A percentile compares a stretch with the other conserved stretches of the same genome.
phyloP scores from a whole-genome alignment of 2,329 filamentous ascomycete species.

The Talaromyces sp. region DNA sequence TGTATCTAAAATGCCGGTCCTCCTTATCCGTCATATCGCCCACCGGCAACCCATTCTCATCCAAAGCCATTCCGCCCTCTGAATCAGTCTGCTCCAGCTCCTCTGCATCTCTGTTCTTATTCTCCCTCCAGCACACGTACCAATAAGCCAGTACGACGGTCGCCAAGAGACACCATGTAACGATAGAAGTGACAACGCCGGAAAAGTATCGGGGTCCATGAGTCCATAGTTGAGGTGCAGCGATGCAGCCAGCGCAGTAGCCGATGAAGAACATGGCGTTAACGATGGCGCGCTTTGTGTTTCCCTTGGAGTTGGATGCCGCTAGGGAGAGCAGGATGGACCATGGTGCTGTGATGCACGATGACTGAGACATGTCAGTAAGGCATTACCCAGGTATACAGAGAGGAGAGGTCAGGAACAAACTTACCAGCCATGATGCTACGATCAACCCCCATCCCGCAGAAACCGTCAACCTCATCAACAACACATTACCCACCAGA shows the following conservation, averaged over 20 bases:
- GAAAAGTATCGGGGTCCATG: conserved; percentile 43
- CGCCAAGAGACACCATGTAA: conserved; percentile 44
- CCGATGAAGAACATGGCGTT: conserved; percentile 52
- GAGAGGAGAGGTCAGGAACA: not conserved
- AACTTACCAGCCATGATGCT: conserved; percentile 44
- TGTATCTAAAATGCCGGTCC: conserved; percentile 12
- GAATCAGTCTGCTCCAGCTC: not conserved
- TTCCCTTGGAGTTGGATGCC: conserved; percentile 52
- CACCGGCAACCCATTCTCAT: not conserved
- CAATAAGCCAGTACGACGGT: conserved; percentile 34
- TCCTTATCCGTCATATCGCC: conserved; percentile 16
- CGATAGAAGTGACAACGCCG: conserved; percentile 47
- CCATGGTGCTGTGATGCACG: conserved; percentile 1
- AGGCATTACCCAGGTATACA: not conserved
- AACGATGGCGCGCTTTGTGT: conserved; percentile 49
- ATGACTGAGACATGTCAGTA: not conserved
- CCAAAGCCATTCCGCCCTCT: not conserved
- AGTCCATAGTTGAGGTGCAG: conserved; percentile 49
- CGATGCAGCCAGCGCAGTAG: conserved; percentile 49
- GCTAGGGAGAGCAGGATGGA: conserved; percentile 27
- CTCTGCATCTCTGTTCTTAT: conserved; percentile 21
- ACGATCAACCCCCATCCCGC: conserved; percentile 49
- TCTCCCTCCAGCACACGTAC: conserved; percentile 35
- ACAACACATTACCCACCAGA: conserved; percentile 44
- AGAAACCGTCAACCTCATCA: conserved; percentile 41